Base-by-base conservation (phyloP, 2,329 filamentous ascomycete species). In the Alternaria brassicae region DNA sequence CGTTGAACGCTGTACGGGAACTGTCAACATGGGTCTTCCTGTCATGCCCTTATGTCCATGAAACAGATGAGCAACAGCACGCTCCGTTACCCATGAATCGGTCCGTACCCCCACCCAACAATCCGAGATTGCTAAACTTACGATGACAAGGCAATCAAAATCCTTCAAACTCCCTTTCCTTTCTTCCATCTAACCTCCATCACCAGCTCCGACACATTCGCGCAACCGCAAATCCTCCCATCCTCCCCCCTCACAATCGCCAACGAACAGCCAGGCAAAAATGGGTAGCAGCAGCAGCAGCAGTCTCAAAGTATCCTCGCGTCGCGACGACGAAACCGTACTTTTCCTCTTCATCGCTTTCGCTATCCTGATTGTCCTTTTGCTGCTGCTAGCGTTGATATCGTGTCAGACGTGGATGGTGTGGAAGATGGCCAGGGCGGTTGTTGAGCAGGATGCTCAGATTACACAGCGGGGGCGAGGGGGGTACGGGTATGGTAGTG, bases 261-360 rank as follows among this genome's bases (percentile, higher is more conserved):
- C n/a, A 21, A 34, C 9, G n/a, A n/a, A 28, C 17, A 48, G 21
- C 51, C 58, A 52, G 56, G 47, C 56, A 51, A 23, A 23, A 3
- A 48, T 48, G 44, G 44, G 28, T 34, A 48, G 28, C 41, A 40
- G 48, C 30, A 44, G 52, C 45, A 48, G 28, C 41, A 40, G 48
- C 30, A 44, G 52, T 41, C 21, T 40, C 55, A 21, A 45, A 4
- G 19, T 47, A 45, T 44, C 51, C 15, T 23, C 44, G 3, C 19
- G 28, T n/a, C 44, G 13, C 21, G 19, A 23, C 21, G 61, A 71
- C 19, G 53, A 65, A 41, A 69, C 61, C 6, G 54, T 65, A 17
- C 62, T 73, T 25, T 63, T 69, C 44, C 67, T 74, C 55, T 70
- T 71, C 60, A 69, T 71, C 32, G 37, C 66, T 28, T 72, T 74